Conservation (phyloP, 2,329 filamentous ascomycete genomes). For the Verticillium tricorpus region DNA sequence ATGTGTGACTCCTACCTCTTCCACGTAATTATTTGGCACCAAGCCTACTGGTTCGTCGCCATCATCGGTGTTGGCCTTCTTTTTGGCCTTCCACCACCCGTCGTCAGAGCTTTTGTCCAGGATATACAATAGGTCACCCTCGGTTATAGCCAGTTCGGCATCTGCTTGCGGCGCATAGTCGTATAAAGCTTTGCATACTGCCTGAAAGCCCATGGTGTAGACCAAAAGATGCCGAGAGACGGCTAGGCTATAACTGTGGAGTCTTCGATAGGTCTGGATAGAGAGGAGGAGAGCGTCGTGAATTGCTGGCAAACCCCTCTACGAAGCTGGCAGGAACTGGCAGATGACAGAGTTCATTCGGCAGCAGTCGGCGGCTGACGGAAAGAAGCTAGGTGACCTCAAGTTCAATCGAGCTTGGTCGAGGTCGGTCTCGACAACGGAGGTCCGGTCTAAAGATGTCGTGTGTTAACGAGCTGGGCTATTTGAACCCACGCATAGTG, state of each 20-base stretch:
- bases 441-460: too few relatives aligned
- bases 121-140: conserved; percentile 86
- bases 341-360: too few relatives aligned
- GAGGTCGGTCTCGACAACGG: background rate
- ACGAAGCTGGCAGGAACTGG: background rate
- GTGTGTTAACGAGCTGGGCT: too few relatives aligned
- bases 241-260: background rate
- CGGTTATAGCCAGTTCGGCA: conserved; percentile 77
- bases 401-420: background rate
- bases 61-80: conserved; percentile 75
- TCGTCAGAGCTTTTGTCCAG: conserved; percentile 73
- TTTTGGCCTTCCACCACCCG: conserved; percentile 97
- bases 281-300: background rate
- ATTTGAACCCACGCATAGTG: too few relatives aligned
- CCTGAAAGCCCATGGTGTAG: conserved; percentile 78
- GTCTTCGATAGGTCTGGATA: background rate
- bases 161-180: conserved; percentile 86
- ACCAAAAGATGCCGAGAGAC: background rate
- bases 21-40: conserved; percentile 91
- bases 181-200: conserved; percentile 86
- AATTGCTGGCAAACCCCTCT: background rate
- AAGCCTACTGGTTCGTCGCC: conserved; percentile 88
- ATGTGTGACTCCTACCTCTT: conserved; percentile 58
- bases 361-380: background rate
- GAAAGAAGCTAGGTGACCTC: background rate